Evolutionary conservation across 352 stramenopile species (phyloP).

Genomic region (Phytophthora fragariaefolia): DNA sequence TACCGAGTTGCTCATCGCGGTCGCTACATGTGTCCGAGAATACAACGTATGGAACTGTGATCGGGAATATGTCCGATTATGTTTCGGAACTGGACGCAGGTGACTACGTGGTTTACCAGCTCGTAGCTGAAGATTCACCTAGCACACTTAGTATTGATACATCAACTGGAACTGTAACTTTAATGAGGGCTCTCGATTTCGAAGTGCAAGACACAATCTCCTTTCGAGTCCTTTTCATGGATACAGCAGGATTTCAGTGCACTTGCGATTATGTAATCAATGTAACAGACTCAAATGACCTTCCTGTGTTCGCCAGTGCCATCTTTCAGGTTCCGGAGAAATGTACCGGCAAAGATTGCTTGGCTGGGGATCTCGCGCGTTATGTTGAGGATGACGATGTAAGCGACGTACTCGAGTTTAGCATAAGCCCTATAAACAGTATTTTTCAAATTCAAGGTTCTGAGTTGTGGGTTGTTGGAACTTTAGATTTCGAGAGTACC

Average conservation of each 20-base stretch:
- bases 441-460: slow-evolving; percentile 25
- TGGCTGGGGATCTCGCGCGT: slow-evolving; percentile 43
- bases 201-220: slow-evolving; percentile 45
- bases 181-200: slow-evolving; percentile 45
- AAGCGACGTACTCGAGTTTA: slow-evolving; percentile 40
- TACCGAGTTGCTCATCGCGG: slow-evolving; percentile 37
- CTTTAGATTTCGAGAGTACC: slow-evolving; percentile 27
- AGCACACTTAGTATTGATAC: slow-evolving; percentile 14
- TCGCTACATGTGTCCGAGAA: slow-evolving; percentile 44
- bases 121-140: slow-evolving; percentile 18
- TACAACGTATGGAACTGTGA: slow-evolving; percentile 1
- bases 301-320: slow-evolving; percentile 40
- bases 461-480: slow-evolving; percentile 21
- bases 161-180: slow-evolving; percentile 27
- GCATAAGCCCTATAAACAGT: slow-evolving; percentile 15
- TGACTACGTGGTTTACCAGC: slow-evolving; percentile 16
- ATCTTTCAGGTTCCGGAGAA: slow-evolving; percentile 59
- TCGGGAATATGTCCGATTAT: slow-evolving; percentile 16
- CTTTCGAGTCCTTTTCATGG: slow-evolving; percentile 53
- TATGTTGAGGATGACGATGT: slow-evolving; percentile 61
- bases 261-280: slow-evolving; percentile 52
- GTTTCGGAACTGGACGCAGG: slow-evolving; percentile 20
- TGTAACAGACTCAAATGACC: slow-evolving; percentile 56
- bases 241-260: slow-evolving; percentile 43
- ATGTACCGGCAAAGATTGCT: slow-evolving; percentile 51